Percentiles rank a stretch among this genome's conserved stretches.
phyloP scores from a whole-genome alignment of 805 yeast genomes.

The Candida morakotiae region DNA sequence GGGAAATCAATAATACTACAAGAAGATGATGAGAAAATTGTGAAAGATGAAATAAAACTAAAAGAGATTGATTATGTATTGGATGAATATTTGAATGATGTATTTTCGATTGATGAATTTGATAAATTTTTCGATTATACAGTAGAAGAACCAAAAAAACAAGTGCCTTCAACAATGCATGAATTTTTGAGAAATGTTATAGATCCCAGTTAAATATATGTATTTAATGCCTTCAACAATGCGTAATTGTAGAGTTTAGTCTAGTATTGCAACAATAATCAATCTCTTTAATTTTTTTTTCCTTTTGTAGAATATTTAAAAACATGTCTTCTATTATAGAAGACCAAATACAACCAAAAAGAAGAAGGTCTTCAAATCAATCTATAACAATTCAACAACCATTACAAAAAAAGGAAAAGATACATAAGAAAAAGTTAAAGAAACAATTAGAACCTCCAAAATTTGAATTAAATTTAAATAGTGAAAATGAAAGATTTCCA shows the following conservation, averaged over 20 bases:
- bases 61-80: slow-evolving; percentile 2
- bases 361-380: slow-evolving; percentile 40
- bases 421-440: slow-evolving; percentile 28
- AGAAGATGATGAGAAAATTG: slow-evolving; percentile 15
- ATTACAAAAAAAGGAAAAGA: slow-evolving; percentile 15
- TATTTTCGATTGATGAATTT: background rate
- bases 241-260: too few species aligned
- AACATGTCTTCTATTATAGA: too few species aligned
- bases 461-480: slow-evolving; percentile 9
- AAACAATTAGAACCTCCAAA: slow-evolving; percentile 24
- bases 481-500: slow-evolving; percentile 11
- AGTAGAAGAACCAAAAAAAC: background rate
- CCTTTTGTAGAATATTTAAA: too few species aligned
- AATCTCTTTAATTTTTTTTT: too few species aligned
- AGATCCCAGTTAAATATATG: too few species aligned
- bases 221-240: background rate
- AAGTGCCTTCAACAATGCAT: background rate
- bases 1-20: slow-evolving; percentile 19
- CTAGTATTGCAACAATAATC: too few species aligned
- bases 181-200: background rate
- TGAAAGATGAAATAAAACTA: slow-evolving; percentile 21
- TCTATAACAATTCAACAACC: slow-evolving; percentile 13
- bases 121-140: background rate
- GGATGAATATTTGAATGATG: slow-evolving; percentile 3
- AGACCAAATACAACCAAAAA: slow-evolving; percentile 12